A percentile compares a stretch with the other conserved stretches of the same genome.
These are phyloP conservation scores for Withania somnifera DNA, from an alignment of 305 asterid species.

Conservation along the genomic window DNA sequence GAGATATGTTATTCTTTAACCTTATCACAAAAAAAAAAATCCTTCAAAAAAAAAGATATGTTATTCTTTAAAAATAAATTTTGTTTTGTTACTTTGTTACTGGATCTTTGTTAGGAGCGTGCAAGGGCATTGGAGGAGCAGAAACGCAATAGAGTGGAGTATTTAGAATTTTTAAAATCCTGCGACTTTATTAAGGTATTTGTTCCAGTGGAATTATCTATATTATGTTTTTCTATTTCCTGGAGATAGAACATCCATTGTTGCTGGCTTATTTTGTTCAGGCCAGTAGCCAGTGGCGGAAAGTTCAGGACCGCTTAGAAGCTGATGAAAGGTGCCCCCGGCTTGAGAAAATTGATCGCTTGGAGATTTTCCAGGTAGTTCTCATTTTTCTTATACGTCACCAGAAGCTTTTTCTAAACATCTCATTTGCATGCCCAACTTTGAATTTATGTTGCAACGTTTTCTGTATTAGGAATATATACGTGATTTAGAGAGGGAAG, in stretches of 20 bases:
- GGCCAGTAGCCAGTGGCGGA: constrained; percentile 98
- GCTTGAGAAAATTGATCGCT: constrained; percentile 83
- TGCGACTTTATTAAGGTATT: constrained; percentile 82
- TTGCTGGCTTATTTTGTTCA: constrained; percentile 18
- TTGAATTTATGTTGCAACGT: constrained; percentile 10
- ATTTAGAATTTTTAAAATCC: constrained; percentile 69
- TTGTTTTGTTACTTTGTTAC: constrained; percentile 3
- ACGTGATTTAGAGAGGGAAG: constrained; percentile 83
- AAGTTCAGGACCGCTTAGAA: constrained; percentile 85
- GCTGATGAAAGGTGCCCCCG: constrained; percentile 86
- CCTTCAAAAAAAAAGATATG: too few species aligned
- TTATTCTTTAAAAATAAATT: neutral
- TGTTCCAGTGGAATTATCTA: neutral
- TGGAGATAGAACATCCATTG: neutral
- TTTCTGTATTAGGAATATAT: constrained; percentile 61
- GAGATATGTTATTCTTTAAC: too few species aligned
- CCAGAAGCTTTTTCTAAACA: neutral
- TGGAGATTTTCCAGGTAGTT: constrained; percentile 85
- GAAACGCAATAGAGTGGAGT: constrained; percentile 53
- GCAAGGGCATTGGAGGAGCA: constrained; percentile 82
- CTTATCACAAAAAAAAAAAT: too few species aligned
- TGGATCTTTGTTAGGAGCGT: constrained; percentile 52
- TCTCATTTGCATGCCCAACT: neutral
- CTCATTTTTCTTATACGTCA: neutral
- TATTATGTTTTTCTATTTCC: constrained; percentile 6